phyloP scores from a whole-genome alignment of 352 stramenopile species.

The Aphanomyces astaci region DNA sequence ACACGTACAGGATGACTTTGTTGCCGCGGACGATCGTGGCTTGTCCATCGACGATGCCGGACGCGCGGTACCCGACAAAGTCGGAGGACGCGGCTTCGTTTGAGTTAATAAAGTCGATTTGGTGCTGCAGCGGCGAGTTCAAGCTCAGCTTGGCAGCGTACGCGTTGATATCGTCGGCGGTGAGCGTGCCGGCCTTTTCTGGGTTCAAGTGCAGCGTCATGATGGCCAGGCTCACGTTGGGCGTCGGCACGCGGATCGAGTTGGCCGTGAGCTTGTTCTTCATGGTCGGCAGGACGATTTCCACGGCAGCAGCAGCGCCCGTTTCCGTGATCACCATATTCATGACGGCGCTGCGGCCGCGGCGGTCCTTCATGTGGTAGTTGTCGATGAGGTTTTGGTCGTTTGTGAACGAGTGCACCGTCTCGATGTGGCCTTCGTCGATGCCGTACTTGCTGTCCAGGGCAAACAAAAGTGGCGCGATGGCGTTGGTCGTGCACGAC shows the following conservation, averaged over 20 bases:
- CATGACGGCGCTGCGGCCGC: slow-evolving; percentile 72
- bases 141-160: slow-evolving; percentile 75
- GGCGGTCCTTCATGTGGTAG: slow-evolving; percentile 82
- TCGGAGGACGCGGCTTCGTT: slow-evolving; percentile 74
- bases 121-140: slow-evolving; percentile 78
- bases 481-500: slow-evolving; percentile 82
- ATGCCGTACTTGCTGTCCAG: slow-evolving; percentile 81
- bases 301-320: slow-evolving; percentile 67
- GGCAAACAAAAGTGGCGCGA: slow-evolving; percentile 62
- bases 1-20: slow-evolving; percentile 82
- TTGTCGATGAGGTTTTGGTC: slow-evolving; percentile 87
- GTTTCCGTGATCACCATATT: slow-evolving; percentile 89
- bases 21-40: slow-evolving; percentile 79
- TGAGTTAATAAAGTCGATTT: slow-evolving; percentile 84
- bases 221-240: slow-evolving; percentile 97
- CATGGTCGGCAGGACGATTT: slow-evolving; percentile 88
- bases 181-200: slow-evolving; percentile 43
- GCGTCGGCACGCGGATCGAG: slow-evolving; percentile 97
- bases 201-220: slow-evolving; percentile 91
- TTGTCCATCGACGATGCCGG: slow-evolving; percentile 73
- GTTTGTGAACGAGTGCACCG: slow-evolving; percentile 86
- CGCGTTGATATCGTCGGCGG: slow-evolving; percentile 61
- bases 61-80: slow-evolving; percentile 69
- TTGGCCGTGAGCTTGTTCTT: slow-evolving; percentile 97
- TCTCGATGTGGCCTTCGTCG: slow-evolving; percentile 77